Evolutionary conservation across 352 stramenopile species (phyloP), one percentile per base, ranked within the genome.

Genomic region (Poterioochromonas sp.): DNA sequence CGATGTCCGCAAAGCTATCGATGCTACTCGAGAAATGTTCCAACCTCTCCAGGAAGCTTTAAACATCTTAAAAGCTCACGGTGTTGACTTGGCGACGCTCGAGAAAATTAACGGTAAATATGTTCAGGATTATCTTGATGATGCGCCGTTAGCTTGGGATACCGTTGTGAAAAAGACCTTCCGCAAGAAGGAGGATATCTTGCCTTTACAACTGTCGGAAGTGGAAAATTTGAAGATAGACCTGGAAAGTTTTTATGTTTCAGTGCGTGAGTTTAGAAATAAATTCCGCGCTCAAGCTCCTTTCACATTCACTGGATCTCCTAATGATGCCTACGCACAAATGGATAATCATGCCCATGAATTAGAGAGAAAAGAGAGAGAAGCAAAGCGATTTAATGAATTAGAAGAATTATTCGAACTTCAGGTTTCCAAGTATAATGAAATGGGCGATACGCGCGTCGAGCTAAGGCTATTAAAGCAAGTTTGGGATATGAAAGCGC

Each of bases 51-150:
- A 92, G 47, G 92, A 97, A 47, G 91, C 90, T 35, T 87, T 98
- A 26, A 90, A 94, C 73, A 85, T 97, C 54, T 87, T 99, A 49
- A 97, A 97, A 79, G 82, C 89, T 15, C 93, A 99, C 82, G 94
- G 94, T 58, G 88, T 98, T 8, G 87, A 92, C 79, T 85, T 92
- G 43, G 83, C 83, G 32, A 85, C 79, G 43, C 80, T 87, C 20
- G 84, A 70, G 32, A 80, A 79, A 71, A 83, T 95, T 1, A 87
- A 89, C 15, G 90, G 91, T 37, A 87, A 92, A 3, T 90, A 84
- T 29, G 88, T 91, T 0, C 40, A 94, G 0, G 81, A 86, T 26
- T 96, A 92, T 68, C 79, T 96, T 18, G 91, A 95, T 39, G 87
- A 93, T 71, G 91, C 87, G 0, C 90, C 90, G 26, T 82, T 95